Evolutionary conservation across 805 yeast species (phyloP).

Genomic region (Pichia occidentalis): DNA sequence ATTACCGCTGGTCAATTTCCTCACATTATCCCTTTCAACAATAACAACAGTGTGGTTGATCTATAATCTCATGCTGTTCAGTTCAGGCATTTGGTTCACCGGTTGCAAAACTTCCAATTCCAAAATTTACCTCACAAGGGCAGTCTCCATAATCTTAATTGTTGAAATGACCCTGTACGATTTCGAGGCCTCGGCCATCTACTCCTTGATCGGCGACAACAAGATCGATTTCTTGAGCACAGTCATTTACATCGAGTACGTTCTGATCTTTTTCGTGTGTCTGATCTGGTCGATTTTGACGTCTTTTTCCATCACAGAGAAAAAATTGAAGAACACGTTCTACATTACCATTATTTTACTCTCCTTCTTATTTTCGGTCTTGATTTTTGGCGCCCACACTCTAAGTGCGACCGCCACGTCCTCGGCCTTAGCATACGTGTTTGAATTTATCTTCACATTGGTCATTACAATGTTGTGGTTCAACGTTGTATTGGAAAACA

Average conservation of each 20-base stretch:
- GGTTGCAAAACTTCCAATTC: slow-evolving; percentile 6
- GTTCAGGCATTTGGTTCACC: slow-evolving; percentile 23
- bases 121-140: slow-evolving; percentile 16
- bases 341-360: slow-evolving; percentile 8
- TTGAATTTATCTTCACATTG: slow-evolving; percentile 20
- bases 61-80: slow-evolving; percentile 27
- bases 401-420: slow-evolving; percentile 15
- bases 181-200: slow-evolving; percentile 25
- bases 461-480: slow-evolving; percentile 25
- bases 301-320: slow-evolving; percentile 17
- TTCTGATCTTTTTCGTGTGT: slow-evolving; percentile 15
- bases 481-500: slow-evolving; percentile 19
- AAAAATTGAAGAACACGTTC: slow-evolving; percentile 11
- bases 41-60: slow-evolving; percentile 27
- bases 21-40: slow-evolving; percentile 21
- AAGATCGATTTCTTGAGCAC: slow-evolving; percentile 17
- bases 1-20: slow-evolving; percentile 20
- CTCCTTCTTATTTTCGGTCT: slow-evolving; percentile 6
- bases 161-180: slow-evolving; percentile 27
- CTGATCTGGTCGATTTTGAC: slow-evolving; percentile 19
- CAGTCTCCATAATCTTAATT: slow-evolving; percentile 17
- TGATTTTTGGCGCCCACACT: slow-evolving; percentile 18
- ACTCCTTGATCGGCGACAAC: slow-evolving; percentile 24
- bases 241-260: slow-evolving; percentile 22
- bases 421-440: slow-evolving; percentile 20